phyloP scores from a whole-genome alignment of 2,329 filamentous ascomycete genomes.

The Hymenoscyphus linearis region DNA sequence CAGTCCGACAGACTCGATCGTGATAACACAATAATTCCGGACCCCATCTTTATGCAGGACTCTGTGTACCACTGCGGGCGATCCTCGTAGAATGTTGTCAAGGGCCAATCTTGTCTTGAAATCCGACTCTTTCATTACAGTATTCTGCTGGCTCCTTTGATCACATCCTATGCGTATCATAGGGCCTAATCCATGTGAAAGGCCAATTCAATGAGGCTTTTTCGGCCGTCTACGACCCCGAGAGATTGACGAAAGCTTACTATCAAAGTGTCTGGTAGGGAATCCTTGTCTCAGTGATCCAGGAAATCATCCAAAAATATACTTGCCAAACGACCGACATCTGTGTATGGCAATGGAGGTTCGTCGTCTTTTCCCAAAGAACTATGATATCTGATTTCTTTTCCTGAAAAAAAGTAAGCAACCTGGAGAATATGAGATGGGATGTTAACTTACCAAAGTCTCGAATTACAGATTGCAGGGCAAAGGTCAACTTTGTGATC shows the following conservation, averaged over 20 bases:
- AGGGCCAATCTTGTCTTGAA: not conserved
- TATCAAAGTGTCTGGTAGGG: not conserved
- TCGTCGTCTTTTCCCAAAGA: conserved; percentile 10
- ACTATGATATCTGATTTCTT: conserved; percentile 21
- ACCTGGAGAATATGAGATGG: not conserved
- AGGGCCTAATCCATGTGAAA: not conserved
- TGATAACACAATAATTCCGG: no score
- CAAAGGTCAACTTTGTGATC: conserved; percentile 22
- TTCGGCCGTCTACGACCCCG: not conserved
- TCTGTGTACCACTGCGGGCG: no score
- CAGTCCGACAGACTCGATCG: no score
- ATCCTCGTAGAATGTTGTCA: not conserved
- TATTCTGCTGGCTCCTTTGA: not conserved
- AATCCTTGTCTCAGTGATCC: conserved; percentile 17
- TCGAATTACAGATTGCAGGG: conserved; percentile 21
- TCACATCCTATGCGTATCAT: not conserved
- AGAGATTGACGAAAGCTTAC: not conserved
- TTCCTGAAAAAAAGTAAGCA: conserved; percentile 18
- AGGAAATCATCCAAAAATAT: conserved; percentile 31
- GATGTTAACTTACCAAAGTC: conserved; percentile 25
- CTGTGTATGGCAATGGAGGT: conserved; percentile 18
- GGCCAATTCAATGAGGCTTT: not conserved
- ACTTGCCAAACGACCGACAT: conserved; percentile 26
- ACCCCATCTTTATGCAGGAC: no score
- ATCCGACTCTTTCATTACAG: not conserved